phyloP scores from a whole-genome alignment of 2,329 filamentous ascomycete species.

The Talaromyces sp. region DNA sequence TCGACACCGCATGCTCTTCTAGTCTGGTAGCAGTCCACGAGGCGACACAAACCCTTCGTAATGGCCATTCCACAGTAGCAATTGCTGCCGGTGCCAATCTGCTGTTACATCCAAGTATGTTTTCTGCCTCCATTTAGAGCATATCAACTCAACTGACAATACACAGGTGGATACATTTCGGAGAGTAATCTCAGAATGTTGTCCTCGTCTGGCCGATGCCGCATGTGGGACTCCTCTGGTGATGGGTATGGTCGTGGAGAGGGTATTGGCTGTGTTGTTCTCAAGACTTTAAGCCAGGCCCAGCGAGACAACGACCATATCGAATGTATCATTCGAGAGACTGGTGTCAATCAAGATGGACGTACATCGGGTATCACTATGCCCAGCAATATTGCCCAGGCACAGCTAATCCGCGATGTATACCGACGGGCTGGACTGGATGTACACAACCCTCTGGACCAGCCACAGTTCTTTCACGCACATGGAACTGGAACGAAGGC shows the following conservation, averaged over 20 bases:
- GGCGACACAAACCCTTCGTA: slow-evolving; percentile 2
- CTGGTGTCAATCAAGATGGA: slow-evolving; percentile 32
- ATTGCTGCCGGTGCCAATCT: slow-evolving; percentile 30
- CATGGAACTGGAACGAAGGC: slow-evolving; percentile 42
- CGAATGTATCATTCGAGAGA: slow-evolving; percentile 48
- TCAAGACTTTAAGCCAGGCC: no score
- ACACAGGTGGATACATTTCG: no score
- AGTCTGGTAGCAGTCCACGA: slow-evolving; percentile 38
- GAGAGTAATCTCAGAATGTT: slow-evolving; percentile 40
- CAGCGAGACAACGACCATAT: no score
- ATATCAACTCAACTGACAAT: no score
- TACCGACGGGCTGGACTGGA: slow-evolving; percentile 26
- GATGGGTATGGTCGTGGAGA: slow-evolving; percentile 56
- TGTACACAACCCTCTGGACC: no score
- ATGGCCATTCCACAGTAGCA: slow-evolving; percentile 25
- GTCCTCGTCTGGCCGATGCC: slow-evolving; percentile 53
- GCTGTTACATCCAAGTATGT: slow-evolving; percentile 23
- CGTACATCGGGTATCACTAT: slow-evolving; percentile 12
- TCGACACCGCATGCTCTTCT: slow-evolving; percentile 52
- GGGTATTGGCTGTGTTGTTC: no score
- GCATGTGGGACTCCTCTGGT: slow-evolving; percentile 47
- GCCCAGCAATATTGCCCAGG: slow-evolving; percentile 8
- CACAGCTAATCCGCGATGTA: slow-evolving; percentile 8
- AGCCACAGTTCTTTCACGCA: slow-evolving; percentile 44
- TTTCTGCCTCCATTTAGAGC: no score